phyloP scores from a whole-genome alignment of 1,284 basidiomycete species.

The Grifola frondosa region DNA sequence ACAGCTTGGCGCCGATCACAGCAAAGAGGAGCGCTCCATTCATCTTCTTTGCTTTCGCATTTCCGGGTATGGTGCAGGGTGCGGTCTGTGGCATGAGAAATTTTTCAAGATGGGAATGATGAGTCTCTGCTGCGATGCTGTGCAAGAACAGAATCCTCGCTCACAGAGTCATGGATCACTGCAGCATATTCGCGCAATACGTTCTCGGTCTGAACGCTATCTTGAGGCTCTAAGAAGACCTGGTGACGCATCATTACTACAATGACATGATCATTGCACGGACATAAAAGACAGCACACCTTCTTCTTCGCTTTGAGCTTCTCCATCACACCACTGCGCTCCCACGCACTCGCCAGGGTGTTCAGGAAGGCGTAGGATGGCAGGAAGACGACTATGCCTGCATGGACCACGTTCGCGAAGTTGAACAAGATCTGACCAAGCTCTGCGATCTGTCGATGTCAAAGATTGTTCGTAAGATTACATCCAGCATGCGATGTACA shows the following conservation, averaged over 20 bases:
- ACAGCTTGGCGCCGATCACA: slow-evolving; percentile 95
- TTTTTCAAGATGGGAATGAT: background rate
- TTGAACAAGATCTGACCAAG: slow-evolving; percentile 84
- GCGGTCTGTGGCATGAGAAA: slow-evolving; percentile 7
- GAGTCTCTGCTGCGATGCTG: background rate
- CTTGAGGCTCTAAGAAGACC: slow-evolving; percentile 90
- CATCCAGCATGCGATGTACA: background rate
- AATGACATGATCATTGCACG: background rate
- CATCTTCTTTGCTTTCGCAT: slow-evolving; percentile 30
- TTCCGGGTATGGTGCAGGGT: too few species aligned
- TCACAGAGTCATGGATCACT: slow-evolving; percentile 42
- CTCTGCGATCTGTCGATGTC: slow-evolving; percentile 80
- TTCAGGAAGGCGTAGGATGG: slow-evolving; percentile 90
- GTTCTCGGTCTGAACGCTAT: slow-evolving; percentile 72
- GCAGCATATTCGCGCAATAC: slow-evolving; percentile 77
- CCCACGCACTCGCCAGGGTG: slow-evolving; percentile 69
- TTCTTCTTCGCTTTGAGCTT: slow-evolving; percentile 76
- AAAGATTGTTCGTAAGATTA: too few species aligned
- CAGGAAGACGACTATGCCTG: slow-evolving; percentile 91
- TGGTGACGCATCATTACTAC: slow-evolving; percentile 29
- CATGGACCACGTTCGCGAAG: slow-evolving; percentile 76
- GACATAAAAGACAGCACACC: slow-evolving; percentile 37
- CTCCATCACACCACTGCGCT: slow-evolving; percentile 55
- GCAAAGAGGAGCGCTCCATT: slow-evolving; percentile 83
- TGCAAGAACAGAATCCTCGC: slow-evolving; percentile 29